Evolutionary conservation across 495 filamentous ascomycete genomes (phyloP), one percentile per base, ranked within the genome.

Genomic region (Cairneyella variabilis): DNA sequence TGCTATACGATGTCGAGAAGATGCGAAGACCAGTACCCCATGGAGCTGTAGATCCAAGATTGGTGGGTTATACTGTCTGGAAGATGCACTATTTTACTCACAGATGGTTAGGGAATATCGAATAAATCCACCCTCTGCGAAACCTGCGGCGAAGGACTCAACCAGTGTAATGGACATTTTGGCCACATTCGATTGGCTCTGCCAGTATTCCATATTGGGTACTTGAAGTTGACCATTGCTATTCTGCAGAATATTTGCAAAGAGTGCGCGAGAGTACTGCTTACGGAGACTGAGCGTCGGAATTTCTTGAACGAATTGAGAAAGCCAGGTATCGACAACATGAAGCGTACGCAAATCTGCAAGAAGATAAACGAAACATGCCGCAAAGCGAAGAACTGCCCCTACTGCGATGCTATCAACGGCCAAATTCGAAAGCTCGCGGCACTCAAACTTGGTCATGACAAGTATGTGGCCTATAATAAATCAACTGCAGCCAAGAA

Each of bases 181-280:
- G 93, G 93, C 36, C 86, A 96, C 69, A 83, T 97, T 53, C 80
- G 85, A 64, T 78, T 98, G 18, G 89, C 91, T 7, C 76, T 98
- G 10, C 93, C 93, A 4, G 86, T 86, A 23, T 96, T 97, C 60
- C 93, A 97, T 64, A 88, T 97, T 56, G 93, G 93, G 51, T 98
- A 96, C 62, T 84, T 97, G 62, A 91, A 88, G 62, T 86, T 91
- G 57, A 89, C 92, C 37, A 89, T 95, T 53, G 80, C 82, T 16
- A 90, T 95, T 39, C 75, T 97, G 28, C 89, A 96, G 64, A 85
- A 90, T 56, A 91, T 98, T 58, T 98, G 93, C 83, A 98, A 98
- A 66, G 77, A 82, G 46, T 92, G 88, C 65, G 76, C 88, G 2
- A 79, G 77, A 45, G 83, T 96, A 26, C 73, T 98, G 18, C 76